These are phyloP conservation scores for Cylindrodendrum hubeiense DNA, from an alignment of 2,329 filamentous ascomycete species.

Conservation along the genomic window DNA sequence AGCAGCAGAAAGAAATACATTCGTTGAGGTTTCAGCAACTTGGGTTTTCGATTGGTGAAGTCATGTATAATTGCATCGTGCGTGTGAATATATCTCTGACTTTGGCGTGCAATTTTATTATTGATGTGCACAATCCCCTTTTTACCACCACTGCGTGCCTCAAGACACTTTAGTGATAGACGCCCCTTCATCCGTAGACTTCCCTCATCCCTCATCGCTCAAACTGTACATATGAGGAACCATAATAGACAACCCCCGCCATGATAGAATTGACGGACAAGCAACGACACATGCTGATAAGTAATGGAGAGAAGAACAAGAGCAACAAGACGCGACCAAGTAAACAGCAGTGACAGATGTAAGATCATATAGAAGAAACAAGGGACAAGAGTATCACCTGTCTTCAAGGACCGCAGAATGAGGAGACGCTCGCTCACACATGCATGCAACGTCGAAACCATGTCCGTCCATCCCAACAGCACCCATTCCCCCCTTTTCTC, in stretches of 20 bases:
- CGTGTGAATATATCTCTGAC: background rate
- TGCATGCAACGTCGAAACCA: conserved; percentile 19
- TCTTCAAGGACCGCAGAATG: conserved; percentile 15
- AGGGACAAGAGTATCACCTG: conserved; percentile 4
- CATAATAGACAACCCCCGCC: background rate
- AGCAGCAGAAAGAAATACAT: background rate
- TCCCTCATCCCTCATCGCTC: background rate
- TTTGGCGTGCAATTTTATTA: background rate
- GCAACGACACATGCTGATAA: background rate
- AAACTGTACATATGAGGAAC: background rate
- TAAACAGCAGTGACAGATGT: background rate
- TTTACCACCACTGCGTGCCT: background rate
- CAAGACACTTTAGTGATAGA: background rate
- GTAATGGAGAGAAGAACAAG: background rate
- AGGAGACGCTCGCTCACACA: conserved; percentile 25
- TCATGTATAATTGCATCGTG: background rate
- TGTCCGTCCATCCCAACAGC: background rate
- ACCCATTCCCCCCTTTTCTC: conserved; percentile 13
- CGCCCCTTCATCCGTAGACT: background rate
- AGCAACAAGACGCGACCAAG: background rate
- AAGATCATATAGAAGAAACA: background rate
- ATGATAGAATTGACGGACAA: background rate
- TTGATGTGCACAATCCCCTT: background rate
- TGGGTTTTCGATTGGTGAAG: background rate
- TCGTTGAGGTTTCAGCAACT: background rate